Conservation (phyloP, 345 rosid species). For the Boechera retrofracta region DNA sequence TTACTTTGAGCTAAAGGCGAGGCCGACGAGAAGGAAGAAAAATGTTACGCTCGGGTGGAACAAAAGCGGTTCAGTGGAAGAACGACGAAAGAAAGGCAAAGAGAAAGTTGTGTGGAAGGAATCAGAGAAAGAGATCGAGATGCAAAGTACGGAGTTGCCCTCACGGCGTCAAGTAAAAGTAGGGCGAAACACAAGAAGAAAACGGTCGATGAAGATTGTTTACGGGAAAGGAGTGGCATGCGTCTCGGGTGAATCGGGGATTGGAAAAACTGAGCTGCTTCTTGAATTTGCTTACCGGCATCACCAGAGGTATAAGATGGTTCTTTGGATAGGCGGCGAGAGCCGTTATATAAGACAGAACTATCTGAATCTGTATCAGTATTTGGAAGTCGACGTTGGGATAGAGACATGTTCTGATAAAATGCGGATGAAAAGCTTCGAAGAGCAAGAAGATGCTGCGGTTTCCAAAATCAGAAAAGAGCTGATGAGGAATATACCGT, state of each 20-base stretch:
- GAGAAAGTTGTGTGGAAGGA: constrained; percentile 95
- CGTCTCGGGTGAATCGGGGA: constrained; percentile 85
- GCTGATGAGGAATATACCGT: constrained; percentile 91
- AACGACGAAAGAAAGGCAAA: constrained; percentile 73
- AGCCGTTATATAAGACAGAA: constrained; percentile 86
- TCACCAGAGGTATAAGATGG: constrained; percentile 94
- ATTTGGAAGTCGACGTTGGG: constrained; percentile 83
- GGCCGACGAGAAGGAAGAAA: constrained; percentile 65
- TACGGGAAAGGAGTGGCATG: constrained; percentile 95
- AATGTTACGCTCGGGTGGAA: constrained; percentile 75
- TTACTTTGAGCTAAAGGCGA: constrained; percentile 82
- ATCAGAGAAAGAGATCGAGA: constrained; percentile 94
- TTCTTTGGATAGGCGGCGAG: constrained; percentile 94
- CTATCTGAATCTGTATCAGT: constrained; percentile 79
- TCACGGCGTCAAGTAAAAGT: constrained; percentile 49
- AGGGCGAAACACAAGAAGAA: constrained; percentile 61
- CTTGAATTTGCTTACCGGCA: constrained; percentile 85
- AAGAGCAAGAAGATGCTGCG: constrained; percentile 93
- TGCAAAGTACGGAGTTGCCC: constrained; percentile 61
- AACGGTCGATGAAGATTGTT: constrained; percentile 62
- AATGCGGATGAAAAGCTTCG: constrained; percentile 71
- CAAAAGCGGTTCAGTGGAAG: constrained; percentile 56
- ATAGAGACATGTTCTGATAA: constrained; percentile 64
- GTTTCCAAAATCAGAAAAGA: constrained; percentile 74
- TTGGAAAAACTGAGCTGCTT: constrained; percentile 96